Evolutionary conservation across 75 land plant species (phyloP), one percentile per base, ranked within the genome.

Genomic region (Picea sitchensis): DNA sequence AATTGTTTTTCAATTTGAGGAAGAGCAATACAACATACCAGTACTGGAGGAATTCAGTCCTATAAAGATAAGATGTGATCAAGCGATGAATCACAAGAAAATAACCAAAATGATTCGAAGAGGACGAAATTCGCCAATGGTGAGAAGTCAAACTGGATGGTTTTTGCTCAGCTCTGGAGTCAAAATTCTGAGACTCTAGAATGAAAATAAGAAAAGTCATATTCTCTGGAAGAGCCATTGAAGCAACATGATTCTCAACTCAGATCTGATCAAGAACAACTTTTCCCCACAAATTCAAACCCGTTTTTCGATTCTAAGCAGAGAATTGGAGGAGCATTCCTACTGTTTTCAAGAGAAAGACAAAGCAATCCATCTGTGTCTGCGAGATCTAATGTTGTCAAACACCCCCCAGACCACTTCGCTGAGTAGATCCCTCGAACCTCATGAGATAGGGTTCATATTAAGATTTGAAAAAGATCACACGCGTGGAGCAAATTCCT

Each of bases 341-440:
- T 79, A 58, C 99, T 97, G 3, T 96, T 96, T 84, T 83, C 85
- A 12, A 91, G 91, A 75, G 95, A 90, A 30, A 76, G 84, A 77
- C 88, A 74, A 65, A 32, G 65, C 1, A 58, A 44, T 75, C 6
- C 65, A 12, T 26, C 59, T 68, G 73, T 73, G 18, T 17, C 60
- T 67, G 32, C 44, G 9, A 58, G 51, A 15, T 18, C 47, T 31
- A 54, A 73, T n/a, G 30, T 56, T 32, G 75, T 26, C 14, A 73
- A 73, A 7, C 76, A 12, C 32, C 75, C 81, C 17, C 83, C 92
- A 0, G 93, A 92, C 26, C 62, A 91, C 79, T 81, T 92, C 0
- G 31, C 77, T 7, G 88, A 87, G 7, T 84, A 84, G 26, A 26
- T 26, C 26, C 26, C 26, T 26, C 0, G 26, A 26, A 26, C 26